Evolutionary conservation across 1,284 basidiomycete species (phyloP).

Genomic region (Ceratobasidium sp.): DNA sequence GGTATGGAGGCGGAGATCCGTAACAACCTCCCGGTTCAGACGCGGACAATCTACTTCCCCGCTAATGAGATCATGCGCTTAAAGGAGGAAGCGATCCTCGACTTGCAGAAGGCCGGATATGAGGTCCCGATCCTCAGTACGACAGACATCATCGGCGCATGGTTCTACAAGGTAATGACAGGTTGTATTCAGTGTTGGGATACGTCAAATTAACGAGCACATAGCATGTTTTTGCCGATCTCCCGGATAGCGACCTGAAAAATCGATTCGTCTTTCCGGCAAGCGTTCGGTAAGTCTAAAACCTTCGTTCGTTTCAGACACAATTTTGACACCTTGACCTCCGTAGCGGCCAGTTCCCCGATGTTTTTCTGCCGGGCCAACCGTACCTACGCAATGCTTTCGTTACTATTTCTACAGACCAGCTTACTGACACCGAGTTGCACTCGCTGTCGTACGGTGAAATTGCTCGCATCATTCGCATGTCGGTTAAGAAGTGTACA

Average conservation of each 20-base stretch:
- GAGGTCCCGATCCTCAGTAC: conserved; percentile 17
- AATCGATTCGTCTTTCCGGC: conserved; percentile 17
- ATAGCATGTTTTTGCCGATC: conserved; percentile 23
- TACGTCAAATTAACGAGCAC: not conserved
- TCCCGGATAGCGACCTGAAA: not conserved
- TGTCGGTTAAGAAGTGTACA: conserved; percentile 3
- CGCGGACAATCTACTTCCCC: conserved; percentile 35
- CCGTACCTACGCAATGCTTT: conserved; percentile 15
- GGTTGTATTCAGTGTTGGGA: not conserved
- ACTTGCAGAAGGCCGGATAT: not conserved
- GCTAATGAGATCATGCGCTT: conserved; percentile 19
- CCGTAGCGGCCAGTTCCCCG: not conserved
- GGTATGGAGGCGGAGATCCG: not conserved
- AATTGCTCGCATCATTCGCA: conserved; percentile 22
- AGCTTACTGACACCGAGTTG: conserved; percentile 18
- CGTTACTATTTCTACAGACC: not conserved
- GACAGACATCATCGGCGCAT: conserved; percentile 20
- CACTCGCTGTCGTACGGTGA: conserved; percentile 24
- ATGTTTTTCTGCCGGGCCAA: conserved; percentile 9
- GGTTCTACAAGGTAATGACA: conserved; percentile 32
- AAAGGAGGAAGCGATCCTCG: conserved; percentile 5
- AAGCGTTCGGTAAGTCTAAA: conserved; percentile 19
- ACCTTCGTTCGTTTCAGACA: too few relatives aligned
- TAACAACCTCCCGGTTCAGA: conserved; percentile 1
- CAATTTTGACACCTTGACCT: not conserved